Conservation (phyloP, 495 filamentous ascomycete species). For the Neohortaea acidophila region DNA sequence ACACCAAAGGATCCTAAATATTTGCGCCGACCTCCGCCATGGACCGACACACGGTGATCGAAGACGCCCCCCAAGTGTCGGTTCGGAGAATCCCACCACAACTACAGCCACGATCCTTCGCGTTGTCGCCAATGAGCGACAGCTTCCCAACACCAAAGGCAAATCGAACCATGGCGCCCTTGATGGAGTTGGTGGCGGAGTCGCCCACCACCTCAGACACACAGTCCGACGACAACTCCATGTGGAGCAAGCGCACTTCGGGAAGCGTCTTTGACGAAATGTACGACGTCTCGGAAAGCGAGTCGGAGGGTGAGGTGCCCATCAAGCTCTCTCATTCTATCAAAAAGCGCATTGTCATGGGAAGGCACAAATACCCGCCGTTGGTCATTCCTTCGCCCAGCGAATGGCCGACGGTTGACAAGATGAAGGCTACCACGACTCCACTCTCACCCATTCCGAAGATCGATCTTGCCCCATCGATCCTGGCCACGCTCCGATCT, state of each 20-base stretch:
- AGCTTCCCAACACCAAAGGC: conserved; percentile 45
- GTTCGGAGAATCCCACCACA: conserved; percentile 10
- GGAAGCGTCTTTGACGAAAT: conserved; percentile 67
- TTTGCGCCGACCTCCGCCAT: conserved; percentile 42
- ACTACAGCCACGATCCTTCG: conserved; percentile 5
- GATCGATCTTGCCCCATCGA: conserved; percentile 61
- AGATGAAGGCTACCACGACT: conserved; percentile 31
- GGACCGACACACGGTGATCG: conserved; percentile 21
- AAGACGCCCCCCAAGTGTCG: conserved; percentile 20
- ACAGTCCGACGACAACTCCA: conserved; percentile 28
- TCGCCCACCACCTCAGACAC: conserved; percentile 27
- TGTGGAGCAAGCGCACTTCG: conserved; percentile 31
- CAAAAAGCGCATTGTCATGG: conserved; percentile 32
- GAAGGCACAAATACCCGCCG: conserved; percentile 38
- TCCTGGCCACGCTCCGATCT: conserved; percentile 47
- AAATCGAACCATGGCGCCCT: conserved; percentile 37
- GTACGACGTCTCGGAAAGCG: conserved; percentile 67
- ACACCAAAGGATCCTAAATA: too few species aligned
- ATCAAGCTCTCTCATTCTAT: conserved; percentile 29
- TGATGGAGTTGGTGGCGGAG: conserved; percentile 24
- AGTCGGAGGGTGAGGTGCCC: conserved; percentile 34
- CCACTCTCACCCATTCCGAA: conserved; percentile 63
- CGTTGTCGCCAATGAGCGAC: conserved; percentile 38
- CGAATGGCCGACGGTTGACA: conserved; percentile 41
- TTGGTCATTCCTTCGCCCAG: conserved; percentile 57